Base-by-base conservation (phyloP, 345 rosid genomes). In the Pistacia vera region DNA sequence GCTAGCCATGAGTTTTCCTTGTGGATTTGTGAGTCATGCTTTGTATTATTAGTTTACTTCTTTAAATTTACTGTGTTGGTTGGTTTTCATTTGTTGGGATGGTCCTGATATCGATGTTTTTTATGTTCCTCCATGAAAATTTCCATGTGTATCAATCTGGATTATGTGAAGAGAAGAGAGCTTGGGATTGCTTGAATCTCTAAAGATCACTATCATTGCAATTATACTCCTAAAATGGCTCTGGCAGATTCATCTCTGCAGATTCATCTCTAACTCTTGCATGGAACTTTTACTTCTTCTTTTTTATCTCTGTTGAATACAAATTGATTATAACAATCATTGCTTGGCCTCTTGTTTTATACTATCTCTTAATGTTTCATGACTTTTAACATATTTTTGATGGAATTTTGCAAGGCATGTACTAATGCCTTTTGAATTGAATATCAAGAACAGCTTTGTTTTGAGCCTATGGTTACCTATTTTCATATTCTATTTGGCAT, bases 401-500 rank as follows among this genome's bases (percentile, higher is more conserved):
- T 59, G 13, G 72, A 69, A 52, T 33, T 44, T 20, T 11, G 6
- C 22, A 10, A 41, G 5, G 4, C 51, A 35, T 30, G 11, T 8
- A 12, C 17, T 51, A 48, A 48, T 48, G n/a, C 57, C 14, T 0
- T 41, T 28, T 72, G 14, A 28, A 3, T 44, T 11, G 4, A 46
- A 22, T 25, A 16, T 18, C 17, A 61, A 16, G 75, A 18, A 63
- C 17, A 0, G 48, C 3, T 18, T 63, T 63, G 38, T 8, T 30
- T 20, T 51, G 61, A 63, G n/a, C 33, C 35, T 71, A 73, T 69
- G 36, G 17, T 55, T 18, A 38, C 70, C 48, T 52, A 18, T 46
- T 11, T 68, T 2, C 18, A 20, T 49, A 75, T 18, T 30, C 59
- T 75, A 20, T 61, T 36, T 73, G 68, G 69, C 35, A 62, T 73